These are phyloP conservation scores for Brassica hybrid DNA, from an alignment of 441 rosid genomes.

Conservation along the genomic window DNA sequence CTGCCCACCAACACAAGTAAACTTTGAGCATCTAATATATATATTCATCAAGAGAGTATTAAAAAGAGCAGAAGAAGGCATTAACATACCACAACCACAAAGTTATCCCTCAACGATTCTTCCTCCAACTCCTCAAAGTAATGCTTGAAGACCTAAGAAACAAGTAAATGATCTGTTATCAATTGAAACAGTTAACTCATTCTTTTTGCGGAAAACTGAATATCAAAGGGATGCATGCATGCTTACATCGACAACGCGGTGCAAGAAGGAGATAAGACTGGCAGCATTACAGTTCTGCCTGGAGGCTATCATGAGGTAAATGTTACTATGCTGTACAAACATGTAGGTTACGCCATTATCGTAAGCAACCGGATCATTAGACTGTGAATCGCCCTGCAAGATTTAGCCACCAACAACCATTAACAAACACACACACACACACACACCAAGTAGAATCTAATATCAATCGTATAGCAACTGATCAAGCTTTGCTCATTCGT, in stretches of 20 bases:
- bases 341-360: slow-evolving; percentile 94
- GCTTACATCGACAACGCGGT: slow-evolving; percentile 92
- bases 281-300: slow-evolving; percentile 99
- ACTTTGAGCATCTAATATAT: slow-evolving; percentile 11
- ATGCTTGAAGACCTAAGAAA: slow-evolving; percentile 83
- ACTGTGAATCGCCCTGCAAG: slow-evolving; percentile 89
- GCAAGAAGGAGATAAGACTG: slow-evolving; percentile 85
- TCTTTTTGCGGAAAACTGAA: slow-evolving; percentile 8
- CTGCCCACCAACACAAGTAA: slow-evolving; percentile 49
- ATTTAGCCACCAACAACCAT: background rate
- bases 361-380: slow-evolving; percentile 94
- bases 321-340: slow-evolving; percentile 90
- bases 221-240: slow-evolving; percentile 3
- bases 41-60: background rate
- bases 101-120: slow-evolving; percentile 97
- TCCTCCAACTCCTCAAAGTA: slow-evolving; percentile 97
- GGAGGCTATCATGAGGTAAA: slow-evolving; percentile 89
- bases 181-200: background rate
- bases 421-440: background rate
- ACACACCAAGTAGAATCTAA: background rate
- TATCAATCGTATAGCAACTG: background rate
- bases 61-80: background rate
- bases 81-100: slow-evolving; percentile 90
- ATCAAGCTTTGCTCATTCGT: slow-evolving; percentile 19
- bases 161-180: background rate